Evolutionary conservation across 2,329 filamentous ascomycete species (phyloP).

Genomic region (Pseudocercospora musae): DNA sequence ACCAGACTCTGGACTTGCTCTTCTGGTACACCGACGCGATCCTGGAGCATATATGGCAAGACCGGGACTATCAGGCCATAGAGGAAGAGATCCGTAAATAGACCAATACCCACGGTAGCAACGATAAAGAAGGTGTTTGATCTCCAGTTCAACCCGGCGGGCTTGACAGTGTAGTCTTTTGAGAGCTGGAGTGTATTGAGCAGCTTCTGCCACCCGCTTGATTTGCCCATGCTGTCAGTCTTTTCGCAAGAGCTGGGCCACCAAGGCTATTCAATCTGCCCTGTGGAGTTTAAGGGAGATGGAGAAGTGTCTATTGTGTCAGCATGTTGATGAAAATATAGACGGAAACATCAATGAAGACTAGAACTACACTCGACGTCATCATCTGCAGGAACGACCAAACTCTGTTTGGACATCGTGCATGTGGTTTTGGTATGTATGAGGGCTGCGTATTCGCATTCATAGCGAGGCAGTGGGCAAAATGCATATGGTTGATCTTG

Average conservation of each 20-base stretch:
- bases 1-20: constrained; percentile 52
- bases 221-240: not conserved
- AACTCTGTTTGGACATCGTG: not conserved
- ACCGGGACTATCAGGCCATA: constrained; percentile 59
- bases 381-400: constrained; percentile 17
- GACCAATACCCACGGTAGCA: constrained; percentile 53
- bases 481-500: not conserved
- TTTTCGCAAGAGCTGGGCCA: not conserved
- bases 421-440: not conserved
- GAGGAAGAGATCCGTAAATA: constrained; percentile 59
- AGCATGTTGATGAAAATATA: not conserved
- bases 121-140: constrained; percentile 59
- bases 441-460: not conserved
- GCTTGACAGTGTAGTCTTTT: constrained; percentile 33
- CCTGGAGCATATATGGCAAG: constrained; percentile 55
- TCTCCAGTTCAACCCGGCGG: constrained; percentile 50
- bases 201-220: constrained; percentile 15
- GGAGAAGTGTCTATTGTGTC: not conserved
- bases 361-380: constrained; percentile 1
- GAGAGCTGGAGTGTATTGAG: constrained; percentile 37
- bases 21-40: constrained; percentile 49
- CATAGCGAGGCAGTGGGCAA: not conserved
- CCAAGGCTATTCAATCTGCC: not conserved
- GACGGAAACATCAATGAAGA: not conserved
- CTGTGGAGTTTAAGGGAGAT: not conserved